Evolutionary conservation across 2,329 filamentous ascomycete species (phyloP).

Genomic region (Ophiostoma sp.): DNA sequence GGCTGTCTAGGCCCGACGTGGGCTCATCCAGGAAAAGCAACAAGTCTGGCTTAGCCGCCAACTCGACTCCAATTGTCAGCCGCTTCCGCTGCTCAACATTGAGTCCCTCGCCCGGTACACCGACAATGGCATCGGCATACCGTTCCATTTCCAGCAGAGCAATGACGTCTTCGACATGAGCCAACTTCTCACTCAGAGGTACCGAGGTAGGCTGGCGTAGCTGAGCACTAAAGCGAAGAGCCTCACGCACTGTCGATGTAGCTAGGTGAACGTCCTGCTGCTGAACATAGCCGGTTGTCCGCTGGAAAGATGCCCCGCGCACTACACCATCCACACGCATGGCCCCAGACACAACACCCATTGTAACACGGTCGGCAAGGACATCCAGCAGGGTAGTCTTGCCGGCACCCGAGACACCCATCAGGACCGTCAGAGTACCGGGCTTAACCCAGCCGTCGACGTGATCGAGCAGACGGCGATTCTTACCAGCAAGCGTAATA

Average conservation of each 20-base stretch:
- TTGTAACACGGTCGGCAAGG: conserved; percentile 76
- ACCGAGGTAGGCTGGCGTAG: conserved; percentile 75
- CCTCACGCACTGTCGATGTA: conserved; percentile 82
- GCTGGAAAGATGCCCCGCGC: conserved; percentile 77
- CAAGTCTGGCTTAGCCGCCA: conserved; percentile 76
- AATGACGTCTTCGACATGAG: conserved; percentile 86
- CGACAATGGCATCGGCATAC: conserved; percentile 85
- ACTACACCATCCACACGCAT: conserved; percentile 64
- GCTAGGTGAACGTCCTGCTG: conserved; percentile 86
- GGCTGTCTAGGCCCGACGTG: conserved; percentile 56
- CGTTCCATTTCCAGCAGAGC: conserved; percentile 84
- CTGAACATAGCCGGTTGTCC: conserved; percentile 87
- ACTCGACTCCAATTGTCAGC: conserved; percentile 85
- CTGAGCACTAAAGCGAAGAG: conserved; percentile 76
- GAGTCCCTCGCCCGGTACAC: conserved; percentile 80
- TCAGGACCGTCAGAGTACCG: conserved; percentile 80
- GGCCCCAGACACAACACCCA: conserved; percentile 82
- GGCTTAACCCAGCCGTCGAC: conserved; percentile 94
- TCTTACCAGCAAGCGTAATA: conserved; percentile 71
- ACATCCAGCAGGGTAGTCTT: conserved; percentile 89
- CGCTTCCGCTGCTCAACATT: conserved; percentile 68
- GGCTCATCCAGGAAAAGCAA: conserved; percentile 59
- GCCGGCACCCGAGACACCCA: conserved; percentile 89
- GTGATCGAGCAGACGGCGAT: conserved; percentile 71
- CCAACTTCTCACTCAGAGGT: conserved; percentile 70